Base-by-base conservation (phyloP, 169 alveolate species). In the Cryptosporidium tyzzeri region DNA sequence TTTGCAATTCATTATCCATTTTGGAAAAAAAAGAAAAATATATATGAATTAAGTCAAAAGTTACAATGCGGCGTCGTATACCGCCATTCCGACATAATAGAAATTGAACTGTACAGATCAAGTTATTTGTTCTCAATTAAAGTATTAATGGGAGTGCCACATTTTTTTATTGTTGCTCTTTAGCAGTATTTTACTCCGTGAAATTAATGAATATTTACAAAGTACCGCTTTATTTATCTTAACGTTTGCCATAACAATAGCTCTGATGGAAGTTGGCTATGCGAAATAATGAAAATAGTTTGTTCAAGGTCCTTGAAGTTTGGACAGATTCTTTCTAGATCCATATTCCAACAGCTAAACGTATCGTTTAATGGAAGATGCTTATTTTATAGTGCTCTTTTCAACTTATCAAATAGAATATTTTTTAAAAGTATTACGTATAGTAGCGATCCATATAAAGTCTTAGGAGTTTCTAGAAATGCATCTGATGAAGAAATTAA, bases 401-500 rank as follows among this genome's bases (percentile, higher is more conserved):
- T 50, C 26, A 39, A 26, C 69, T 26, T 44, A 7, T 8, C 69
- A 10, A 55, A 55, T 16, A 71, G 23, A 48, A 31, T 45, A 39
- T 73, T 18, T 3, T 26, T 73, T 73, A 18, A 37, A 29, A 29
- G 44, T 92, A 59, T 48, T 73, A 23, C 67, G 35, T 55, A 55
- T 26, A 33, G 69, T 58, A 59, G 92, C 51, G 96, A 95, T 75
- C 97, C 97, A 39, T 94, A 95, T 61, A 71, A 92, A 14, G 96
- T 96, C 51, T 92, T 97, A 31, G 99, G 99, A 29, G 96, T 97
- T 35, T 86, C 94, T 59, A 91, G 96, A 55, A 92, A 86, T 68
- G 98, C 99, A 9, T 85, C 98, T 44, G 91, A 94, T 65, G 96
- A 74, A 29, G 98, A 96, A 80, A 96, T 97, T 29, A 95, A 96